Evolutionary conservation across 164 flowering plant genomes (phyloP), one percentile per base, ranked within the genome.

Genomic region (Vitis rotundifolia): DNA sequence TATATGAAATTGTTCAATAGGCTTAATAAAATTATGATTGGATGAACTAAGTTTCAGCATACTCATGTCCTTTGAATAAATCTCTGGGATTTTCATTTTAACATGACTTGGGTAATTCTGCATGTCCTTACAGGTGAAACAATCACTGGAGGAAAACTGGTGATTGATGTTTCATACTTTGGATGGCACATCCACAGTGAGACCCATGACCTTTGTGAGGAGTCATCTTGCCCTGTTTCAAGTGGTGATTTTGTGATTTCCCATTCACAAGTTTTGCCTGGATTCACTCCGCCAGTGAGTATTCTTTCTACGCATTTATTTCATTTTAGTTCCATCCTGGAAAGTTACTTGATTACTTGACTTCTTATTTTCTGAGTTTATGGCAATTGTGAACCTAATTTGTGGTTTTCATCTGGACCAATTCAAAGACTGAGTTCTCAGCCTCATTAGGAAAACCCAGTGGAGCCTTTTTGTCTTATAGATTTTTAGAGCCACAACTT

Each of bases 221-320:
- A 91, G 84, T 91, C 97, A 49, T 69, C 92, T 47, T 92, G 97
- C 84, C 99, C 99, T 49, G 77, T 86, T 58, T 58, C 82, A 55
- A 59, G 61, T 59, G 97, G 97, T 26, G 88, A 87, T 59, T 94
- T 94, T 64, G 76, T 85, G 55, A 75, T 92, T 57, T 66, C 92
- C 60, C 99, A 89, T 79, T 51, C 86, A 49, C 95, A 92, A 77
- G 81, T 59, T 59, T 82, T 92, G 31, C 98, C 97, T 8, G 86
- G 81, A 70, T 84, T 72, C 49, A 87, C 97, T 61, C 96, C 96
- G 13, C 93, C 91, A 1, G 98, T 92, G 78, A 89, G 90, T 80
- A 57, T 49, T 56, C 61, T 26, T 50, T 47, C 64, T 58, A 14
- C 49, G 18, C 49, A 11, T 8, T 26, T n/a, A 6, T 71, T 70